phyloP scores from a whole-genome alignment of 805 yeast genomes.

The Metschnikowia baotianmanensis region DNA sequence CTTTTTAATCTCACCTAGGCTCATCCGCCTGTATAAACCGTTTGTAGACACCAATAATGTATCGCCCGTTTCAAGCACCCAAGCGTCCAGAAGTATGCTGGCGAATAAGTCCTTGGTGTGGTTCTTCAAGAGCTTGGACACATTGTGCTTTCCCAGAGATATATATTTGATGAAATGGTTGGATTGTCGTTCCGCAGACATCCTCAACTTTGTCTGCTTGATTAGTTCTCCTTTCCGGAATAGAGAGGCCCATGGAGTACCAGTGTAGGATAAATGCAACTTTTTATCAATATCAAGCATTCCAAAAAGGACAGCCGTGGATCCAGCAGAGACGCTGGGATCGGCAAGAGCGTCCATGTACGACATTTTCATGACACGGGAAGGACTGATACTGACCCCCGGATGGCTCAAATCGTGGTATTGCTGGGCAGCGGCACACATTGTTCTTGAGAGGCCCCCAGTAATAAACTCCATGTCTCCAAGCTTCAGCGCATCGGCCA shows the following conservation, averaged over 20 bases:
- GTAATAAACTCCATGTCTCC: not conserved
- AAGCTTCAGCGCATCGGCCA: not conserved
- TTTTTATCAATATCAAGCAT: not conserved
- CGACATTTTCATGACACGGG: not conserved
- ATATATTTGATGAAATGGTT: not conserved
- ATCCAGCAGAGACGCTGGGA: not conserved
- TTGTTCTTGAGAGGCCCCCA: not conserved
- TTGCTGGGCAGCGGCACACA: too few relatives aligned
- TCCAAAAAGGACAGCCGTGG: conserved; percentile 1
- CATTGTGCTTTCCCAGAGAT: not conserved
- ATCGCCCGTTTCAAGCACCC: conserved; percentile 4
- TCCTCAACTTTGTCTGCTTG: not conserved
- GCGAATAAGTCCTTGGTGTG: not conserved
- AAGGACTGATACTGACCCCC: too few relatives aligned
- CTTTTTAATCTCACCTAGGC: not conserved
- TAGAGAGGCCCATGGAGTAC: not conserved
- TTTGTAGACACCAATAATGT: conserved; percentile 3
- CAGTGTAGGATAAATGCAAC: not conserved
- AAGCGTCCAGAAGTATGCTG: not conserved
- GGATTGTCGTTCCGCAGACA: not conserved
- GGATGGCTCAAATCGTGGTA: too few relatives aligned
- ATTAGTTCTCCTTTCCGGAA: not conserved
- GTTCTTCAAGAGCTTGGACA: not conserved
- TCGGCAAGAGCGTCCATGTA: not conserved
- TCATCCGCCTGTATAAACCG: conserved; percentile 2